Percentiles rank a stretch among this genome's conserved stretches.
Evolutionary conservation across 2,329 filamentous ascomycete species (phyloP).

Genomic region (Curvularia spicifera): DNA sequence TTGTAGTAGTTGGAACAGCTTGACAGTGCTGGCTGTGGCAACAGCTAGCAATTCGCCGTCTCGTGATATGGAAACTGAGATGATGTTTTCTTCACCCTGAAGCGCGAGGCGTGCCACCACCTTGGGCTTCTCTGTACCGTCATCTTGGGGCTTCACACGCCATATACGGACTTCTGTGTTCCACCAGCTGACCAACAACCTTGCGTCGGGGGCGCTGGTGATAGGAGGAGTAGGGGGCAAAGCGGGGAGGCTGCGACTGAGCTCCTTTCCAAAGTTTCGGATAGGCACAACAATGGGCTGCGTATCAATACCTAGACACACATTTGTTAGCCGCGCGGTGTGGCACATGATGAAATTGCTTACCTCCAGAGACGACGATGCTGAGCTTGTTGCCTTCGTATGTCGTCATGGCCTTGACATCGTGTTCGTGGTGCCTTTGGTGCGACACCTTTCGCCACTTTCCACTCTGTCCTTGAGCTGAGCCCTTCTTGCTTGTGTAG

Average conservation of each 20-base stretch:
- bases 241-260: slow-evolving; percentile 81
- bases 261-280: slow-evolving; percentile 75
- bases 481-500: slow-evolving; percentile 63
- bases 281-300: slow-evolving; percentile 83
- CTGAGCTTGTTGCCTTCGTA: slow-evolving; percentile 86
- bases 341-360: slow-evolving; percentile 13
- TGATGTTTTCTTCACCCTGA: slow-evolving; percentile 78
- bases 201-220: slow-evolving; percentile 72
- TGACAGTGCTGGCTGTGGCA: slow-evolving; percentile 75
- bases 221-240: slow-evolving; percentile 81
- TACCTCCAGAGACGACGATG: slow-evolving; percentile 89
- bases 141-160: slow-evolving; percentile 63
- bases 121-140: slow-evolving; percentile 52
- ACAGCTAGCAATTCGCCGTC: slow-evolving; percentile 78
- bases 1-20: slow-evolving; percentile 73
- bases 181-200: slow-evolving; percentile 91
- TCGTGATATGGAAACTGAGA: slow-evolving; percentile 72
- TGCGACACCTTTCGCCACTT: slow-evolving; percentile 85
- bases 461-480: slow-evolving; percentile 51
- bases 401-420: slow-evolving; percentile 91
- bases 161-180: slow-evolving; percentile 86
- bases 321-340: background rate
- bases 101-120: slow-evolving; percentile 50
- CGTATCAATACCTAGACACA: slow-evolving; percentile 75
- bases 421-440: slow-evolving; percentile 85